These are phyloP conservation scores for Fusarium subglutinans DNA, from an alignment of 2,329 filamentous ascomycete genomes.

Conservation along the genomic window DNA sequence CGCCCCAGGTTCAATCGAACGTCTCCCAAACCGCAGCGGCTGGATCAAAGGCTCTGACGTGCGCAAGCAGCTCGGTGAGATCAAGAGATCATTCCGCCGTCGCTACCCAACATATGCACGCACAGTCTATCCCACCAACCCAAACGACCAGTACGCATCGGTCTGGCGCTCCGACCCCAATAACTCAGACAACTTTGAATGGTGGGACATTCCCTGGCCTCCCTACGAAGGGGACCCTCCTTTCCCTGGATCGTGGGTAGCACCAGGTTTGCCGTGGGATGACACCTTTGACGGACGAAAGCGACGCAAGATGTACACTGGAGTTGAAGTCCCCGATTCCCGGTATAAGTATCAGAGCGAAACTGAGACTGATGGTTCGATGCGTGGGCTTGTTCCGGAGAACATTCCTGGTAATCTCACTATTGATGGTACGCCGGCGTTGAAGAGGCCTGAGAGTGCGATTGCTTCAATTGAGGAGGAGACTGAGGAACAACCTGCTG, in stretches of 20 bases:
- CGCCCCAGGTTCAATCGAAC: constrained; percentile 16
- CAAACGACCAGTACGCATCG: constrained; percentile 18
- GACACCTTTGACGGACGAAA: neutral
- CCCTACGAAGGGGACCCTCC: constrained; percentile 36
- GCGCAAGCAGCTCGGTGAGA: constrained; percentile 12
- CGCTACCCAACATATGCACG: constrained; percentile 41
- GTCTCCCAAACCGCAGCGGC: constrained; percentile 47
- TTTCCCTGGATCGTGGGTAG: constrained; percentile 35
- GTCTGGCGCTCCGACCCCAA: constrained; percentile 47
- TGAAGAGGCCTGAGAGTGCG: constrained; percentile 1
- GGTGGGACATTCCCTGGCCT: constrained; percentile 44
- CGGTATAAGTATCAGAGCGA: constrained; percentile 32
- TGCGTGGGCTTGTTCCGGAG: constrained; percentile 28
- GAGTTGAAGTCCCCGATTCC: constrained; percentile 14
- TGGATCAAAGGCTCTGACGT: constrained; percentile 42
- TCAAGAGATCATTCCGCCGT: constrained; percentile 39
- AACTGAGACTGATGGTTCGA: constrained; percentile 33
- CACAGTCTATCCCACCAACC: constrained; percentile 44
- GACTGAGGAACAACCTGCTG: constrained; percentile 4
- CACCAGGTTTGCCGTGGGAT: constrained; percentile 18
- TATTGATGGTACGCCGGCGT: neutral
- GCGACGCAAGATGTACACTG: neutral
- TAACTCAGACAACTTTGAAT: constrained; percentile 39
- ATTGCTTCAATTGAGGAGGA: neutral
- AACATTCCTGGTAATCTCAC: constrained; percentile 13